Evolutionary conservation across 768 basidiomycete genomes (phyloP).

Genomic region (Arthromyces matolae): DNA sequence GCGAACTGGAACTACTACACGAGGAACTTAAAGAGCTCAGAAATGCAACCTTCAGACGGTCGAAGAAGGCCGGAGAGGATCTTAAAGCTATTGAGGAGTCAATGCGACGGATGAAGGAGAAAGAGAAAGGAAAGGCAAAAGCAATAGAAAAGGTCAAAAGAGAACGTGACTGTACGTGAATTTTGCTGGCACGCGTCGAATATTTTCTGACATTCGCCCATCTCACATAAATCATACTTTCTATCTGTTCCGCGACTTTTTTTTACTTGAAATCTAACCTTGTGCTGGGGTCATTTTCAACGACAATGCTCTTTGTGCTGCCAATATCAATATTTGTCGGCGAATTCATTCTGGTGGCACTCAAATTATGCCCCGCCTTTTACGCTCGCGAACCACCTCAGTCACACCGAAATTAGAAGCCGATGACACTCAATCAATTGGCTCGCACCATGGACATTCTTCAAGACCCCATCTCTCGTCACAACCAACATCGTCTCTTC

Average conservation of each 20-base stretch:
- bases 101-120: slow-evolving; percentile 73
- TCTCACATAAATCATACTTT: slow-evolving; percentile 13
- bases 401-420: slow-evolving; percentile 48
- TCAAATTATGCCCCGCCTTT: neutral
- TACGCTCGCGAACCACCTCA: slow-evolving; percentile 7
- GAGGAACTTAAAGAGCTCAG: slow-evolving; percentile 55
- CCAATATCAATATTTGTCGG: neutral
- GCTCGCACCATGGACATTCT: slow-evolving; percentile 27
- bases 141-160: slow-evolving; percentile 68
- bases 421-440: slow-evolving; percentile 44
- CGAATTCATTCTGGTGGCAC: neutral
- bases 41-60: slow-evolving; percentile 55
- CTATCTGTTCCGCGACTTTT: slow-evolving; percentile 1
- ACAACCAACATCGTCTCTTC: slow-evolving; percentile 39
- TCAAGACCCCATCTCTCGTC: slow-evolving; percentile 48
- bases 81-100: slow-evolving; percentile 71
- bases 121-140: slow-evolving; percentile 69
- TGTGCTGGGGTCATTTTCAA: neutral
- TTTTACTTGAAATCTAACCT: slow-evolving; percentile 1
- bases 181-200: slow-evolving; percentile 16
- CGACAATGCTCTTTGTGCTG: neutral
- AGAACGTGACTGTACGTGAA: slow-evolving; percentile 71
- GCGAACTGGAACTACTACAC: slow-evolving; percentile 67
- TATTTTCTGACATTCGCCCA: slow-evolving; percentile 19
- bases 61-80: slow-evolving; percentile 74